Conservation (phyloP, 371 early-diverging fungal species). For the Mortierella sp. region DNA sequence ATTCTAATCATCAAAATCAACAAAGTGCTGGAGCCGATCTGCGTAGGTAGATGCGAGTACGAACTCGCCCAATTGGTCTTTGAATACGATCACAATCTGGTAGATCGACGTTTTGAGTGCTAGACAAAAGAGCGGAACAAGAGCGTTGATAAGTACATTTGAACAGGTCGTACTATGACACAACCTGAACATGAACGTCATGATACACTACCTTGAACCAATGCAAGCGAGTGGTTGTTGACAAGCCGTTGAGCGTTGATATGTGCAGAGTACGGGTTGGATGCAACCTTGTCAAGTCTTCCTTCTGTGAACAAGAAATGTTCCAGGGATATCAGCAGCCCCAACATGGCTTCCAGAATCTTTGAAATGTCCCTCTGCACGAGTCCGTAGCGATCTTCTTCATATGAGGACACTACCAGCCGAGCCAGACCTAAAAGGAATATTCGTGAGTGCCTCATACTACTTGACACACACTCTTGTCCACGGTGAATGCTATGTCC, state of each 20-base stretch:
- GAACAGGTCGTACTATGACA: neutral
- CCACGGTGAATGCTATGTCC: neutral
- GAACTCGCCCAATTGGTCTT: constrained; percentile 54
- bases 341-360: constrained; percentile 61
- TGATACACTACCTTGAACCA: constrained; percentile 20
- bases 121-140: constrained; percentile 15
- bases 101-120: constrained; percentile 64
- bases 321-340: constrained; percentile 54
- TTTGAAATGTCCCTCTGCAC: constrained; percentile 64
- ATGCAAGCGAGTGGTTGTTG: constrained; percentile 17
- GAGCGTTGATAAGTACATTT: neutral
- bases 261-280: constrained; percentile 27
- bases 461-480: neutral
- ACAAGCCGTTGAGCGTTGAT: constrained; percentile 31
- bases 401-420: constrained; percentile 59
- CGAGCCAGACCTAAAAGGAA: constrained; percentile 56
- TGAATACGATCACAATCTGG: constrained; percentile 59
- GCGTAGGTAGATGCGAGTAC: constrained; percentile 52
- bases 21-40: constrained; percentile 57
- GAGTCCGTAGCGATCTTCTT: constrained; percentile 64
- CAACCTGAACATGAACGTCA: no score
- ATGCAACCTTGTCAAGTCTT: constrained; percentile 51
- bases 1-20: constrained; percentile 56
- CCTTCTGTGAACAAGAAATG: constrained; percentile 49
- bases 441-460: neutral